phyloP scores from a whole-genome alignment of 352 stramenopile species.

The Peronospora belbahrii region DNA sequence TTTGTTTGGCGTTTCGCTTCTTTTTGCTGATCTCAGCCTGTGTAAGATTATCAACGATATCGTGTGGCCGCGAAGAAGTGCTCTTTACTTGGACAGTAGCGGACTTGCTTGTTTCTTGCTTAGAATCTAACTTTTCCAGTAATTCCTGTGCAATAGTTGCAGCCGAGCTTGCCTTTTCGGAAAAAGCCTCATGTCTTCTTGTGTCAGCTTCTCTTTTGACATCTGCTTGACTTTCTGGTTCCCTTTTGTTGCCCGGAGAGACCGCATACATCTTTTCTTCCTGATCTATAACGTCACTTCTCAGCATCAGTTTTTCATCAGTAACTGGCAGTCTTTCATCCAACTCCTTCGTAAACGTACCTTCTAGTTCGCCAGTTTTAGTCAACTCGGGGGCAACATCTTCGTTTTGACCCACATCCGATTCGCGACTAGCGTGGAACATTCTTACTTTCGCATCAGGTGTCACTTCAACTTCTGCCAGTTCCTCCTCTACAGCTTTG shows the following conservation, averaged over 20 bases:
- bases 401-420: conserved; percentile 2
- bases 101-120: neutral
- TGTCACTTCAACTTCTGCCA: conserved; percentile 18
- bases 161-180: neutral
- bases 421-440: neutral
- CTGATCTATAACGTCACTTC: neutral
- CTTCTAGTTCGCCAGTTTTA: conserved; percentile 1
- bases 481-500: neutral
- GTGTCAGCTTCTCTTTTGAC: neutral
- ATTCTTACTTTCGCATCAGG: conserved; percentile 6
- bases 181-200: conserved; percentile 3
- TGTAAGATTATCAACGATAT: neutral
- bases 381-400: neutral
- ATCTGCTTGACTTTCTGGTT: neutral
- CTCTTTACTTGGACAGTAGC: neutral
- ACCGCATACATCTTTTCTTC: neutral
- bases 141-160: neutral
- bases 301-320: conserved; percentile 4
- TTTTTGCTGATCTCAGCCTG: conserved; percentile 1
- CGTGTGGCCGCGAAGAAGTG: neutral
- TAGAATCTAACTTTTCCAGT: neutral
- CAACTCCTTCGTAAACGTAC: neutral
- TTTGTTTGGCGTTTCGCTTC: conserved; percentile 13
- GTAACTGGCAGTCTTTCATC: conserved; percentile 2
- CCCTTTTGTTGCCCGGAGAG: neutral